Conservation (phyloP, 441 rosid genomes). For the Brassica balearica region DNA sequence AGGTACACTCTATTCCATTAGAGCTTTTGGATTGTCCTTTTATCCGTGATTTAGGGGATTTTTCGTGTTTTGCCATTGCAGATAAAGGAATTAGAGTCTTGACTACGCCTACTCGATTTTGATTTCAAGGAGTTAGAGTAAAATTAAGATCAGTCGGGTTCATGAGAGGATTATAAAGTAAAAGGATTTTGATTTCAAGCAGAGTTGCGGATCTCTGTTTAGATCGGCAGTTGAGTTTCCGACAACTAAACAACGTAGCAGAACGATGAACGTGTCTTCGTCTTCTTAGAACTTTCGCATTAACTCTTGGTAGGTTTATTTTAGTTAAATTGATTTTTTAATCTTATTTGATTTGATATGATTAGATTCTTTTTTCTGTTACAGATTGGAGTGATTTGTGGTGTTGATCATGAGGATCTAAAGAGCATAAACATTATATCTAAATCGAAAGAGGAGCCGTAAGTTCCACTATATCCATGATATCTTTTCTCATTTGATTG, state of each 20-base stretch:
- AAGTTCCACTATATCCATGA: background rate
- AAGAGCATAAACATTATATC: background rate
- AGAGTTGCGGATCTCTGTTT: background rate
- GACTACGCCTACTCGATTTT: constrained; percentile 93
- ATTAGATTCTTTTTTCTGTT: background rate
- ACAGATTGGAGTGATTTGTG: background rate
- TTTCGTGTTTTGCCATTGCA: constrained; percentile 29
- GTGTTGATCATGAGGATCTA: background rate
- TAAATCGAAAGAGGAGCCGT: background rate
- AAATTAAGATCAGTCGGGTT: too few relatives aligned
- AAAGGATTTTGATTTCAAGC: constrained; percentile 2
- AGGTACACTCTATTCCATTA: too few relatives aligned
- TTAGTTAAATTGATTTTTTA: background rate
- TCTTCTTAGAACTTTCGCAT: background rate
- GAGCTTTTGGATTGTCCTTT: too few relatives aligned
- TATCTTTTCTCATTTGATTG: constrained; percentile 4
- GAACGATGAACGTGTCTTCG: background rate
- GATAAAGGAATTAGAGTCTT: constrained; percentile 84
- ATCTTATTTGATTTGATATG: background rate
- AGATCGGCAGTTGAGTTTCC: background rate
- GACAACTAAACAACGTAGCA: background rate
- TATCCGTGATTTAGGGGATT: constrained; percentile 27
- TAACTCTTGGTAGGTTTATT: background rate
- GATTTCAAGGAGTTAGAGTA: constrained; percentile 20
- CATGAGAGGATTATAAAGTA: background rate